Evolutionary conservation across 495 filamentous ascomycete species (phyloP), one percentile per base, ranked within the genome.

Genomic region (Aspergillus incahuasiensis): DNA sequence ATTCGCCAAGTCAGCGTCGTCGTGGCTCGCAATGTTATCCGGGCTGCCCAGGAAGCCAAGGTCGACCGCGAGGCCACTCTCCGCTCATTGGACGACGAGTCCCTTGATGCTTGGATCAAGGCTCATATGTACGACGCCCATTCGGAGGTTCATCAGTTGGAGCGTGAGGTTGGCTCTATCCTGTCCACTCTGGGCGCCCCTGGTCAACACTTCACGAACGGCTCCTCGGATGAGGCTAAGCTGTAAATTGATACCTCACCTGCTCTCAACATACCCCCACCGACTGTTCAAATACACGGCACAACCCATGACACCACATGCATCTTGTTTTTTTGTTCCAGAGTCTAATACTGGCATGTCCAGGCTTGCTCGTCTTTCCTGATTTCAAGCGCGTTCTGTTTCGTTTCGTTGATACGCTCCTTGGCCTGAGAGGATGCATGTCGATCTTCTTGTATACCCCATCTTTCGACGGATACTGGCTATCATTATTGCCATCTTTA

Each of bases 1-100:
- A 95, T 98, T 57, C 82, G 94, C 25, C 87, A 96, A 22, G 92
- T 96, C 60, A 91, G 84, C 69, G 82, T 96, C 47, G 74, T 88
- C 35, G 92, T 98, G 32, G 87, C 92, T 16, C 85, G 91, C 25
- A 88, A 90, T 66, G 94, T 98, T 56, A 97, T 98, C 80, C 91
- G 91, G 64, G 85, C 89, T 18, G 91, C 94, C 9, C 88, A 95
- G 68, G 77, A 82, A 50, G 86, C 84, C 61, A 86, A 87, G 70
- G 79, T 90, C n/a, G 89, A 95, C 70, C 89, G 90, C 67, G 90
- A 94, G 74, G 74, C 79, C 41, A 67, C 73, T 30, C 77, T 90
- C 32, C 80, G 86, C 38, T 81, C 82, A 61, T 84, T 92, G 81
- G 79, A 75, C 30, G 90, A 95, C 65, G 81, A 82, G 35, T 82